Conservation (phyloP, 2,329 filamentous ascomycete genomes). For the Hymenoscyphus fraxineus region DNA sequence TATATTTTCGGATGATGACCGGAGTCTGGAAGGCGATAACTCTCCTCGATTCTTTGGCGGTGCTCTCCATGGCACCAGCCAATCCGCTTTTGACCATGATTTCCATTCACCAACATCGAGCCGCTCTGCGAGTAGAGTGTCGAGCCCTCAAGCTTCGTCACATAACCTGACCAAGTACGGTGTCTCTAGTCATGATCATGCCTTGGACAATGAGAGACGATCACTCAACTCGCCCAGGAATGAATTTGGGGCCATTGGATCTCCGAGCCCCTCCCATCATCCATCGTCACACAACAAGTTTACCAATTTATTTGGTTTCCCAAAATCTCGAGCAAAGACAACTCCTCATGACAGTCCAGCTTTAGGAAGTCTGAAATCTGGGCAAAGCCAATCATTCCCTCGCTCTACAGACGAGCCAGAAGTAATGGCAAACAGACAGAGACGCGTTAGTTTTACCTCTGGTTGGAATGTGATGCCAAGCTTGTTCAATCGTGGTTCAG, state of each 20-base stretch:
- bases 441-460: slow-evolving; percentile 53
- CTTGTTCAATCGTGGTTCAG: slow-evolving; percentile 35
- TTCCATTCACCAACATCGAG: slow-evolving; percentile 59
- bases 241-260: slow-evolving; percentile 32
- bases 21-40: slow-evolving; percentile 36
- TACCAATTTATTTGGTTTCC: slow-evolving; percentile 55
- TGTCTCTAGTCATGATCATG: slow-evolving; percentile 26
- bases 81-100: slow-evolving; percentile 40
- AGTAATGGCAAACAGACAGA: slow-evolving; percentile 45
- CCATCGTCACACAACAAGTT: slow-evolving; percentile 37
- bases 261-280: slow-evolving; percentile 37
- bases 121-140: slow-evolving; percentile 53
- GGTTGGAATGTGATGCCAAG: slow-evolving; percentile 48
- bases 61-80: slow-evolving; percentile 36
- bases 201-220: slow-evolving; percentile 26
- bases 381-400: slow-evolving; percentile 76
- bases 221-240: slow-evolving; percentile 30
- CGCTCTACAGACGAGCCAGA: slow-evolving; percentile 55
- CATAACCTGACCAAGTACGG: slow-evolving; percentile 54
- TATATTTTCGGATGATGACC: slow-evolving; percentile 58
- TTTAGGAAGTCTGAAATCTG: slow-evolving; percentile 64
- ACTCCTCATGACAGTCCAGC: slow-evolving; percentile 58
- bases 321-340: slow-evolving; percentile 59
- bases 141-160: slow-evolving; percentile 59
- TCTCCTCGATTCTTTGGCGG: slow-evolving; percentile 26